phyloP scores from a whole-genome alignment of 805 yeast species.

The Teunomyces cretensis region DNA sequence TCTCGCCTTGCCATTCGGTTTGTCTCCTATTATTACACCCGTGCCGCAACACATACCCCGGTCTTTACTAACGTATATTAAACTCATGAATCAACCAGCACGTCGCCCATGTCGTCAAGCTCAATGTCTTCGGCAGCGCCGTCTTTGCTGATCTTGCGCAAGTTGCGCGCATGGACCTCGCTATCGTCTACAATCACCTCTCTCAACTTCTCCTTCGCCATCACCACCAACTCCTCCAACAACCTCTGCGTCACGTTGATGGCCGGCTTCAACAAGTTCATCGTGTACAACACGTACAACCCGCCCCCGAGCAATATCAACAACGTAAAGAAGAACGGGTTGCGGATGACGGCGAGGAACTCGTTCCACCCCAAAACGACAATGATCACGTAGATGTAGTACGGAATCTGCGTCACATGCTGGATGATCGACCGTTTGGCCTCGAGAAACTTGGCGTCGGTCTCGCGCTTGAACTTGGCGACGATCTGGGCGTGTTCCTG shows the following conservation, averaged over 20 bases:
- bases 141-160: background rate
- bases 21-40: too few species aligned
- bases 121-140: slow-evolving; percentile 1
- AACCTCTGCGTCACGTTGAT: slow-evolving; percentile 57
- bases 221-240: slow-evolving; percentile 52
- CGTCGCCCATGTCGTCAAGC: too few species aligned
- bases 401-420: slow-evolving; percentile 77
- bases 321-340: slow-evolving; percentile 77
- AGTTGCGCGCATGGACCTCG: background rate
- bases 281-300: slow-evolving; percentile 62
- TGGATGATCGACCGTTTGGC: slow-evolving; percentile 85
- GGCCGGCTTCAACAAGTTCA: slow-evolving; percentile 79
- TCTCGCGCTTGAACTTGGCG: slow-evolving; percentile 65
- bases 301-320: slow-evolving; percentile 58
- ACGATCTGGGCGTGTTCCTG: slow-evolving; percentile 42
- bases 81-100: too few species aligned
- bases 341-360: slow-evolving; percentile 80
- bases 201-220: slow-evolving; percentile 60
- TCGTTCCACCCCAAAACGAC: slow-evolving; percentile 93
- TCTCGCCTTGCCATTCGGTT: too few species aligned
- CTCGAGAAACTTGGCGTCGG: slow-evolving; percentile 79
- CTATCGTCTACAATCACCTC: slow-evolving; percentile 56
- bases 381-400: slow-evolving; percentile 72
- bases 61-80: background rate
- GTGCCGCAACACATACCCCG: too few species aligned